Evolutionary conservation across 176 grass and related monocot species (phyloP).

Genomic region (Hordeum marinum): DNA sequence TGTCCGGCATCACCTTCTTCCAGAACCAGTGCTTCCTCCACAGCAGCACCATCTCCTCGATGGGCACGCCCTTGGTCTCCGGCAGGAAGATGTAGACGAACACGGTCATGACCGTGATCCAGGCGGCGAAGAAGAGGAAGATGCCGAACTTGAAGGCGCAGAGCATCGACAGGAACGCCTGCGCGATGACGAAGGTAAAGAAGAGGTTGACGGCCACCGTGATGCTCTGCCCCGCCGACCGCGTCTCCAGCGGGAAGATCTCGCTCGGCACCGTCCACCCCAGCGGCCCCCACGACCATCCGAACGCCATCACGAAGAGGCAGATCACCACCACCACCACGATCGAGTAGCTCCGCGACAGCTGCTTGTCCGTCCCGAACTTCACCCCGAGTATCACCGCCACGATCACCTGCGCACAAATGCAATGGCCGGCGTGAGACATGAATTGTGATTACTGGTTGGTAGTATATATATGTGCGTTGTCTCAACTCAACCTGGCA

Average conservation of each 20-base stretch:
- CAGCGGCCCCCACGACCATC: constrained; percentile 91
- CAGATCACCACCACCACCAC: constrained; percentile 76
- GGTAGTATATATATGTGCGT: neutral
- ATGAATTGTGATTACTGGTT: neutral
- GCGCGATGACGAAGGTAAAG: constrained; percentile 84
- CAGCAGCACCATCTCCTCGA: constrained; percentile 94
- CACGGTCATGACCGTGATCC: constrained; percentile 84
- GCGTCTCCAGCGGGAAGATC: constrained; percentile 91
- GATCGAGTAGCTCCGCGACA: constrained; percentile 69
- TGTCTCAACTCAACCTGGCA: constrained; percentile 49
- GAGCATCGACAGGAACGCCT: constrained; percentile 72
- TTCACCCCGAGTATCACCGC: constrained; percentile 76
- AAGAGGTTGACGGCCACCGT: constrained; percentile 84
- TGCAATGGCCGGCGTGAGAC: neutral
- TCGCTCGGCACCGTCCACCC: constrained; percentile 97
- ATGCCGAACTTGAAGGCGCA: constrained; percentile 94
- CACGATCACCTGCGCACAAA: constrained; percentile 52
- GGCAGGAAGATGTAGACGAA: constrained; percentile 80
- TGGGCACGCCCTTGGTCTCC: constrained; percentile 91
- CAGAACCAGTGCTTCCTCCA: constrained; percentile 99
- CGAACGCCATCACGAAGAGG: constrained; percentile 88
- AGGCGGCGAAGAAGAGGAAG: constrained; percentile 91
- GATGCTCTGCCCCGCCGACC: constrained; percentile 96
- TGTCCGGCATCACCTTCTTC: constrained; percentile 62
- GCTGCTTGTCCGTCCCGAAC: constrained; percentile 68